Evolutionary conservation across 768 basidiomycete genomes (phyloP).

Genomic region (Suillus subluteus): DNA sequence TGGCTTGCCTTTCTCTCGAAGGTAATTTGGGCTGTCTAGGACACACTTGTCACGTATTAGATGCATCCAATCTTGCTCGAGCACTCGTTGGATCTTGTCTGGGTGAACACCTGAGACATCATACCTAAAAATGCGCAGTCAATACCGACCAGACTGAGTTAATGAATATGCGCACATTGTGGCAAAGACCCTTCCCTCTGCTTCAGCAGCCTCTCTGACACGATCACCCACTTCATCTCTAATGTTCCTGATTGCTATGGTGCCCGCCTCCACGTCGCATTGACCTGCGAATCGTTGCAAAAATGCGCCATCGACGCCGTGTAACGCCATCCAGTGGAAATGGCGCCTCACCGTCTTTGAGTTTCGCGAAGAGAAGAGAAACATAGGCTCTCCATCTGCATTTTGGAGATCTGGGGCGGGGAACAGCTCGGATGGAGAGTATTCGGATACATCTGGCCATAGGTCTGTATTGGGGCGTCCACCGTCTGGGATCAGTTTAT

Average conservation of each 20-base stretch:
- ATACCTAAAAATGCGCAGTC: neutral
- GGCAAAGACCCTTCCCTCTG: neutral
- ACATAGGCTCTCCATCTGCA: constrained; percentile 57
- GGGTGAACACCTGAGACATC: neutral
- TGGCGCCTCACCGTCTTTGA: constrained; percentile 70
- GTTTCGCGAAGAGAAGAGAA: constrained; percentile 80
- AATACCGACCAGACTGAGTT: neutral
- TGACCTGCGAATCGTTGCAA: neutral
- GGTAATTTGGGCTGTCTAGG: constrained; percentile 3
- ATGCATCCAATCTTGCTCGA: constrained; percentile 1
- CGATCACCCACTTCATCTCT: constrained; percentile 1
- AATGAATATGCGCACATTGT: neutral
- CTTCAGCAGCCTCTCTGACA: constrained; percentile 1
- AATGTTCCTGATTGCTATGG: neutral
- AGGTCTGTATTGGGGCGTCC: constrained; percentile 76
- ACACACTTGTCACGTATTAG: neutral
- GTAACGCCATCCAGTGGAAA: constrained; percentile 69
- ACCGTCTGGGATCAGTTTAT: constrained; percentile 61
- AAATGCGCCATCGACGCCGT: neutral
- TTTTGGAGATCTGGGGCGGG: constrained; percentile 67
- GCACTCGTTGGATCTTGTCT: neutral
- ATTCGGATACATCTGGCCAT: constrained; percentile 79
- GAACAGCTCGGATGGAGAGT: constrained; percentile 71
- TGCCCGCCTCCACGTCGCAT: neutral
- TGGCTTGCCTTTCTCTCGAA: neutral